Percentiles rank a stretch among this genome's conserved stretches.
Conservation (phyloP, 345 rosid species). For the Eucalyptus shirleyi region DNA sequence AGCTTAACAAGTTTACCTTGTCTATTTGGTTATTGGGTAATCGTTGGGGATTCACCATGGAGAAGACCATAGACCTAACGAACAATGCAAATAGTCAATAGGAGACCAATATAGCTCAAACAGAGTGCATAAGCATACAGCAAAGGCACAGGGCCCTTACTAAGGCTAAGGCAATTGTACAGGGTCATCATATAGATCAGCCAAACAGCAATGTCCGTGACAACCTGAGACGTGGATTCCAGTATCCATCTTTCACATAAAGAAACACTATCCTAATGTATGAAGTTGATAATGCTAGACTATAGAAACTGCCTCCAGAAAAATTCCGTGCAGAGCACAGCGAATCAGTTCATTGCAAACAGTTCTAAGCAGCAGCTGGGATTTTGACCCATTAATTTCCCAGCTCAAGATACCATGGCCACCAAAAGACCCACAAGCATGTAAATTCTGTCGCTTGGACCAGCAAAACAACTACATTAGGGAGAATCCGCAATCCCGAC, state of each 20-base stretch:
- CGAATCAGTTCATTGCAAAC: neutral
- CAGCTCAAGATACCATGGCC: neutral
- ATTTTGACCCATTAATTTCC: neutral
- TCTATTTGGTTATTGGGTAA: conserved; percentile 33
- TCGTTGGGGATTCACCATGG: conserved; percentile 1
- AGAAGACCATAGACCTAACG: conserved; percentile 27
- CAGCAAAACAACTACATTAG: neutral
- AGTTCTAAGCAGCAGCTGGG: neutral
- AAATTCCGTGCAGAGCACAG: neutral
- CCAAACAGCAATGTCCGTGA: neutral
- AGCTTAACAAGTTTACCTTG: conserved; percentile 35
- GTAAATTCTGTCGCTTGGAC: neutral
- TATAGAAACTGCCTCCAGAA: neutral
- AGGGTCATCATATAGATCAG: neutral
- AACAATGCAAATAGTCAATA: neutral
- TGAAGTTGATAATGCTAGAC: neutral
- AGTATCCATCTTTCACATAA: neutral
- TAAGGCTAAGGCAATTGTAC: neutral
- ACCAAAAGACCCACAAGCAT: neutral
- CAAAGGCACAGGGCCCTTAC: neutral
- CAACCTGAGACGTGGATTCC: neutral
- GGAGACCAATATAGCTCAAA: neutral
- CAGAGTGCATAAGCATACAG: neutral
- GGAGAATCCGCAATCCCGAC: neutral
- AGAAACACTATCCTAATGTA: neutral